phyloP scores from a whole-genome alignment of 352 stramenopile genomes.

The Globisporangium heterothallicum region DNA sequence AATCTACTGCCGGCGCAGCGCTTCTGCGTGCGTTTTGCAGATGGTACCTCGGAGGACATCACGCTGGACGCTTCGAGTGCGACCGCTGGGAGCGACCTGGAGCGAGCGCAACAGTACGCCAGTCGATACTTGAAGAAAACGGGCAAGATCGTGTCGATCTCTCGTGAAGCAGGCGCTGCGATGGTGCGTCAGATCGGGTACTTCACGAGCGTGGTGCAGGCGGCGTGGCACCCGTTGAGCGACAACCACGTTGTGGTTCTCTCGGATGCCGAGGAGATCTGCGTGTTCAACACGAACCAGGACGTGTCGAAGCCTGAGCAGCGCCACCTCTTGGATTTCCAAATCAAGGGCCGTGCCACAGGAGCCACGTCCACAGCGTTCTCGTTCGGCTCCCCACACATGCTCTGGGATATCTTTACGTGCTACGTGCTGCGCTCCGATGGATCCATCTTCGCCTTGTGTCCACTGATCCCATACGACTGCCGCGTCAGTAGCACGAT shows the following conservation, averaged over 20 bases:
- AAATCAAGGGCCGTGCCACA: constrained; percentile 20
- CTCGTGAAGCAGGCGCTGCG: constrained; percentile 44
- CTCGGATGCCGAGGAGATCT: constrained; percentile 70
- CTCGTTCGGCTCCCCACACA: constrained; percentile 47
- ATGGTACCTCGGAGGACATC: constrained; percentile 27
- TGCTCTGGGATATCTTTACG: constrained; percentile 70
- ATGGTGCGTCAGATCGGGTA: constrained; percentile 49
- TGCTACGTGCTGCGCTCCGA: constrained; percentile 71
- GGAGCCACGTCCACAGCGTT: constrained; percentile 42
- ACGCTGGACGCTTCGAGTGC: constrained; percentile 14
- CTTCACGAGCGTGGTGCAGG: constrained; percentile 50
- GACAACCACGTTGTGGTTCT: constrained; percentile 68
- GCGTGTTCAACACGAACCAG: constrained; percentile 56
- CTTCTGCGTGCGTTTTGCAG: constrained; percentile 45
- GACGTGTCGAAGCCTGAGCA: constrained; percentile 72
- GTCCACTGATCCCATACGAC: constrained; percentile 63
- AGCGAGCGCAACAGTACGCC: constrained; percentile 23
- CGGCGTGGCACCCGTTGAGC: constrained; percentile 67
- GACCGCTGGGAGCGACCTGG: constrained; percentile 18
- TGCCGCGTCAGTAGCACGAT: constrained; percentile 36
- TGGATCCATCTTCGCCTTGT: constrained; percentile 63
- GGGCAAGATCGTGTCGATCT: constrained; percentile 35
- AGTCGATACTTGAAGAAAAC: constrained; percentile 14
- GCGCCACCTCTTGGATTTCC: constrained; percentile 52
- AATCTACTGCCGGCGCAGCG: no score